These are phyloP conservation scores for Gynandropsis gynandra DNA, from an alignment of 345 rosid genomes.

Conservation along the genomic window DNA sequence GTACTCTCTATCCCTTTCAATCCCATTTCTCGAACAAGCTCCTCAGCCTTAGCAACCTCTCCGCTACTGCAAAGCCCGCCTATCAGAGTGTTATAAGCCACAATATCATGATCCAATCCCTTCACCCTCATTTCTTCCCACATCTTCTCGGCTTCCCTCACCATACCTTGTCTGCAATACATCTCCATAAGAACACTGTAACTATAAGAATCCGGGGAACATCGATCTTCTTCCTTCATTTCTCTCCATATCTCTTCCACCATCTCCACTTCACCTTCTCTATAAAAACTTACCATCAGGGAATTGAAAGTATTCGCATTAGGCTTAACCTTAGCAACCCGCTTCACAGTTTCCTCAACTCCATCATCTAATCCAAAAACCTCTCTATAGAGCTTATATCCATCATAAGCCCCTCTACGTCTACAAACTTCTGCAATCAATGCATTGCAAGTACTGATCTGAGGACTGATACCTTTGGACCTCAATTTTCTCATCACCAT, in stretches of 20 bases:
- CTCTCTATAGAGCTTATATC: conserved; percentile 54
- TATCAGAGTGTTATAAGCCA: conserved; percentile 62
- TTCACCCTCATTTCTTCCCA: conserved; percentile 62
- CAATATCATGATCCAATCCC: conserved; percentile 41
- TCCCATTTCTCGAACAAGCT: conserved; percentile 50
- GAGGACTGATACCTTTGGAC: conserved; percentile 51
- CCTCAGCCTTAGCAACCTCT: conserved; percentile 49
- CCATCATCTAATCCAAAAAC: conserved; percentile 40
- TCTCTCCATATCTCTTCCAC: conserved; percentile 63
- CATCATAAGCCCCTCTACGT: conserved; percentile 35
- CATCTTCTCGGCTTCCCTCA: conserved; percentile 48
- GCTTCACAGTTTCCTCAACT: conserved; percentile 17
- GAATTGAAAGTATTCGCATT: conserved; percentile 58
- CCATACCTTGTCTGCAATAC: conserved; percentile 46
- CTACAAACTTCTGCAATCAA: conserved; percentile 42
- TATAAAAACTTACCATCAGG: conserved; percentile 55
- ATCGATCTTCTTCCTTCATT: conserved; percentile 40
- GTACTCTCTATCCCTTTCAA: conserved; percentile 39
- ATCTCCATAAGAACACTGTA: conserved; percentile 49
- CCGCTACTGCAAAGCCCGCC: conserved; percentile 53
- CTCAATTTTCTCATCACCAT: conserved; percentile 48
- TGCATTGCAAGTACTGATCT: conserved; percentile 50
- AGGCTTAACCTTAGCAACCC: conserved; percentile 32
- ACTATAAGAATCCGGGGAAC: conserved; percentile 39
- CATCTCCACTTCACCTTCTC: conserved; percentile 48